A percentile compares a stretch with the other conserved stretches of the same genome.
Conservation (phyloP, 2,329 filamentous ascomycete genomes). For the Pezizomycotina sp. region DNA sequence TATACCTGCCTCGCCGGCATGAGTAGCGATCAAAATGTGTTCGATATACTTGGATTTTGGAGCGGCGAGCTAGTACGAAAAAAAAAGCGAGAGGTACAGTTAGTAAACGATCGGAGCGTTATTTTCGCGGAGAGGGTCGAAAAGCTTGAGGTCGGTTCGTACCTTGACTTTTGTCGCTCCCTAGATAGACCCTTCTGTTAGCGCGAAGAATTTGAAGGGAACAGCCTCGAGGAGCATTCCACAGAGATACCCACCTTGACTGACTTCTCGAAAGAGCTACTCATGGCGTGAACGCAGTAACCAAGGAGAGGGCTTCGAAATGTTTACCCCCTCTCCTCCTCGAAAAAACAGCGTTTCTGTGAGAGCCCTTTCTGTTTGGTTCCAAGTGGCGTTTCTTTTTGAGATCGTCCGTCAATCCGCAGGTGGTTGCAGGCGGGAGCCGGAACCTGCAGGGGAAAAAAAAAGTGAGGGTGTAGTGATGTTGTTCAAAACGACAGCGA, state of each 20-base stretch:
- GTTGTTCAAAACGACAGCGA: too few relatives aligned
- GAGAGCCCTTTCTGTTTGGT: too few relatives aligned
- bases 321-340: too few relatives aligned
- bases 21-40: conserved; percentile 87
- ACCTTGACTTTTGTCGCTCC: conserved; percentile 26
- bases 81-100: conserved; percentile 1
- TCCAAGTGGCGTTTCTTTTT: too few relatives aligned
- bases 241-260: conserved; percentile 49
- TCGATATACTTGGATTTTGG: conserved; percentile 99
- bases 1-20: conserved; percentile 84
- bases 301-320: neutral
- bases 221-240: conserved; percentile 5
- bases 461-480: too few relatives aligned
- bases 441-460: too few relatives aligned
- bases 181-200: conserved; percentile 12
- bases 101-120: conserved; percentile 65
- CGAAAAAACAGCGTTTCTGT: too few relatives aligned
- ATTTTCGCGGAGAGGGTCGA: conserved; percentile 34
- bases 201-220: conserved; percentile 1
- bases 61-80: conserved; percentile 54
- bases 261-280: conserved; percentile 91
- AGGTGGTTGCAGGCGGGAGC: too few relatives aligned
- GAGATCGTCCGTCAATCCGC: too few relatives aligned
- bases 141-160: conserved; percentile 7
- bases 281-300: conserved; percentile 37